Evolutionary conservation across 2,329 filamentous ascomycete genomes (phyloP).

Genomic region (Sporothrix protearum): DNA sequence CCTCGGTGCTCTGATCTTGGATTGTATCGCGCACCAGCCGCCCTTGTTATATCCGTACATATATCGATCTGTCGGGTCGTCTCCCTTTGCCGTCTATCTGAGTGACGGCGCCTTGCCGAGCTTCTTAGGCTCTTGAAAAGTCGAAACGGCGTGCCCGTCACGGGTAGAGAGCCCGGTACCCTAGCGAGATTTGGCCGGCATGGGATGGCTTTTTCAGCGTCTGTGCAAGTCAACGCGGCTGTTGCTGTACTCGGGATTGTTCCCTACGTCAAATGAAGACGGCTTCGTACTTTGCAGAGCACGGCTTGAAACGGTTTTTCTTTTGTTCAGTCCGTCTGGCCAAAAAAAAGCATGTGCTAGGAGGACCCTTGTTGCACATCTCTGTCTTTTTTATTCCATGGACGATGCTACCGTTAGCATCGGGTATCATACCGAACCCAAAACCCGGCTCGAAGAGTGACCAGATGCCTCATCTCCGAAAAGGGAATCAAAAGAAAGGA

Average conservation of each 20-base stretch:
- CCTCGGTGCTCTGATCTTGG: not conserved
- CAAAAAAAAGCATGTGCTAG: slow-evolving; percentile 2
- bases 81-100: not conserved
- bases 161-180: not conserved
- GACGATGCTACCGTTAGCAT: not conserved
- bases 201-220: not conserved
- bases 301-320: not conserved
- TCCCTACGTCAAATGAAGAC: not conserved
- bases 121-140: not conserved
- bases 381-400: not conserved
- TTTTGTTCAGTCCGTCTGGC: no score
- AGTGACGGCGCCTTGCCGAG: not conserved
- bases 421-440: not conserved
- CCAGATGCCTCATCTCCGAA: not conserved
- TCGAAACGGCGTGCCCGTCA: not conserved
- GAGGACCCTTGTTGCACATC: no score
- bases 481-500: not conserved
- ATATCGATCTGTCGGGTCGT: not conserved
- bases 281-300: not conserved
- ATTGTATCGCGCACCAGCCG: not conserved
- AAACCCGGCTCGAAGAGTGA: not conserved
- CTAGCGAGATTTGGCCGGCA: not conserved
- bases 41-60: no score
- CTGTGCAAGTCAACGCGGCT: not conserved
- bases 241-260: not conserved